Evolutionary conservation across 2,329 filamentous ascomycete species (phyloP), one percentile per base, ranked within the genome.

Genomic region (Fusarium udum): DNA sequence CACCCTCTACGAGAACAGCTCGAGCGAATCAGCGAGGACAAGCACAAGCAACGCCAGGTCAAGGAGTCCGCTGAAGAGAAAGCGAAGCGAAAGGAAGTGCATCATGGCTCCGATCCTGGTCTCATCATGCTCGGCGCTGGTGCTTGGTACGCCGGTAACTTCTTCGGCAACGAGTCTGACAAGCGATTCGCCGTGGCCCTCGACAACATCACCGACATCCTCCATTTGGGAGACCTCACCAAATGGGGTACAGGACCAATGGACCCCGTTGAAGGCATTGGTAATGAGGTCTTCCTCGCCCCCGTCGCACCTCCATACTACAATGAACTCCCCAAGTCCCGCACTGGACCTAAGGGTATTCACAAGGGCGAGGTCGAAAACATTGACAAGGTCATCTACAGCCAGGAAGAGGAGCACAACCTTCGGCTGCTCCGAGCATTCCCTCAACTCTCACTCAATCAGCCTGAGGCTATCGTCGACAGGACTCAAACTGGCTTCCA

Each of bases 241-340:
- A 37, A 46, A 15, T 75, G 78, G 34, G 75, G 69, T 37, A 70
- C 71, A 20, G 42, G 34, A 10, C 69, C 63, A 36, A 77, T 80
- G 76, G 74, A 75, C 26, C 61, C 71, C 6, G 22, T 68, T 7
- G 78, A 80, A 24, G 78, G 78, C 16, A 39, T 78, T 18, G 78
- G 78, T 7, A 78, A 78, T 40, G 74, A 79, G 46, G 39, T 82
- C 4, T 79, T 81, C 32, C 62, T 82, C 20, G 72, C 76, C 1
- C 80, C 80, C 3, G 63, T 78, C 10, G 73, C 76, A 2, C 73
- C 73, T 6, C 78, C 78, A 1, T 76, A 69, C 45, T 79, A 78
- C 32, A 40, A 70, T 15, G 53, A 69, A 1, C 65, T 77, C 11
- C 74, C 75, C 16, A 20, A 37, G 16, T 36, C 24, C 3, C 62